These are phyloP conservation scores for Micromonas pusilla DNA, from an alignment of 139 green algal species.

Conservation along the genomic window DNA sequence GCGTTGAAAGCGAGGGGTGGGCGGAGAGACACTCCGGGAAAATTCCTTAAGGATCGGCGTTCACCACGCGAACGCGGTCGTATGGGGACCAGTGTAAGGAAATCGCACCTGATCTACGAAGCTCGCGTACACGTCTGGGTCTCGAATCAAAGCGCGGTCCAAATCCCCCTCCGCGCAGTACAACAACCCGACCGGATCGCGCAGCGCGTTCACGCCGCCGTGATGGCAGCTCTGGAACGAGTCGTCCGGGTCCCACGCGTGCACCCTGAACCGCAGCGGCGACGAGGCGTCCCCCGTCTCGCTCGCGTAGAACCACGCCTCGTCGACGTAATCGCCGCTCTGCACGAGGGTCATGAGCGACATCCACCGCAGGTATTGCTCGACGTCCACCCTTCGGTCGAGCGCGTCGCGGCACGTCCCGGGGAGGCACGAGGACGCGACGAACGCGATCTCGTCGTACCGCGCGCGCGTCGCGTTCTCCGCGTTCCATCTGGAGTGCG, in stretches of 20 bases:
- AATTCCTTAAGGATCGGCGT: too few relatives aligned
- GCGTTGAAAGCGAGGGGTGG: too few relatives aligned
- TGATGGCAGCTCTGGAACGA: conserved; percentile 17
- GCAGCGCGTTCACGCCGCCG: background rate
- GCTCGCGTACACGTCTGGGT: background rate
- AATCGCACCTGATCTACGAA: conserved; percentile 1
- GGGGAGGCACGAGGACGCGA: background rate
- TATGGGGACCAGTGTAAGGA: too few relatives aligned
- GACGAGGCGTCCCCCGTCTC: background rate
- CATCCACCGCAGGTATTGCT: conserved; percentile 6
- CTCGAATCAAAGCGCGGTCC: background rate
- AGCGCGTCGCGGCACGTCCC: background rate
- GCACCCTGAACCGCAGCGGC: background rate
- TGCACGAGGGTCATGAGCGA: background rate
- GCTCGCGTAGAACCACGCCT: background rate
- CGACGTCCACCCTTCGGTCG: background rate
- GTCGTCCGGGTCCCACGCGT: conserved; percentile 22
- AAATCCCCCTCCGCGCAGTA: conserved; percentile 8
- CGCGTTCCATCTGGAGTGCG: too few relatives aligned
- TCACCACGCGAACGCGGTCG: too few relatives aligned
- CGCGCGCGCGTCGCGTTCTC: background rate
- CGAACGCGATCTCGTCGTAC: conserved; percentile 1
- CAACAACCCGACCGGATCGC: background rate
- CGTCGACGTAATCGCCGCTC: conserved; percentile 15
- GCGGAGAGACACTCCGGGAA: too few relatives aligned